Evolutionary conservation across 768 basidiomycete genomes (phyloP), one percentile per base, ranked within the genome.

Genomic region (Symmetrospora coprosmae): DNA sequence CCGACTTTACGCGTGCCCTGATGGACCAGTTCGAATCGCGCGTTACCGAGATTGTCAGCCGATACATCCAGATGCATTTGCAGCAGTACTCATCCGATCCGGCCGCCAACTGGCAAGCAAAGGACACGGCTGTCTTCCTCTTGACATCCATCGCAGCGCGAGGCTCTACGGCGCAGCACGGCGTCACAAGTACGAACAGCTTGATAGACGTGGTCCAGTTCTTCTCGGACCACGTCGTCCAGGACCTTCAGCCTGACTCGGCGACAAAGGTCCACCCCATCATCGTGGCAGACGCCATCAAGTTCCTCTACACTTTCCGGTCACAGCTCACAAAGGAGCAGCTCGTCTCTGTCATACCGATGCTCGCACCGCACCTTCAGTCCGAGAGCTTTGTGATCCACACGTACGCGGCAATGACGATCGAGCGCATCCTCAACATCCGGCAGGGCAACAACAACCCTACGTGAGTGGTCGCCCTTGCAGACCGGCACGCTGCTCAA

Each of bases 371-470:
- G 13, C 91, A 92, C 71, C 81, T 97, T 33, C 75, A 76, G 4
- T 87, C 87, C 19, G 75, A 78, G 50, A 88, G 89, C 70, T 91
- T 88, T 73, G 92, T 97, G 47, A 84, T 85, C 25, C 92, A 86
- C 68, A 91, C 92, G 0, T 97, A 96, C 72, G 89, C 91, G 8
- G 91, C 94, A 17, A 90, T 96, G 67, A 88, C 91, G n/a, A 91
- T 99, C 69, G 94, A 99, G 69, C 81, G 90, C 6, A 83, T 96
- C 53, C 74, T 99, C 38, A 87, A 82, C 73, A 94, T 96, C 72
- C 89, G 86, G 69, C 82, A 85, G 67, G n/a, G n/a, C n/a, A 80
- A 81, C 2, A 78, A 77, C 3, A 79, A 81, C 64, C 76, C 87
- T 25, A 69, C 88, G 90, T 94, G 61, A 56, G 86, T 76, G 0